Conservation (phyloP, 495 filamentous ascomycete genomes). For the Astrothelium macrocarpum region DNA sequence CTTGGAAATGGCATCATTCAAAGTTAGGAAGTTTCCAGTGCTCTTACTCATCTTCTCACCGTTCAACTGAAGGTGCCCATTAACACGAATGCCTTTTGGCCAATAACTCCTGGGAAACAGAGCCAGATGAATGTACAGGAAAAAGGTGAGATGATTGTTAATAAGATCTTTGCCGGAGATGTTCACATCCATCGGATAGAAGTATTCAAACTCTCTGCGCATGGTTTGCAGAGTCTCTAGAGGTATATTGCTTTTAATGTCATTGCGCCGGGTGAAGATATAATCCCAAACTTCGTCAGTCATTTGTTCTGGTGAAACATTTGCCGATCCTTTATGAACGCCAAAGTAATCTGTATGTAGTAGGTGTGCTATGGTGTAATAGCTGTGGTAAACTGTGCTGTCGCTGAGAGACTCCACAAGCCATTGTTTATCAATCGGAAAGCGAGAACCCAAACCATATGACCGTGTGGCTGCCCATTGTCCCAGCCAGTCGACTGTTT, state of each 20-base stretch:
- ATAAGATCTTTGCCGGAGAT: conserved; percentile 47
- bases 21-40: conserved; percentile 90
- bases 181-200: conserved; percentile 83
- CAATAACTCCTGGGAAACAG: conserved; percentile 80
- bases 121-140: conserved; percentile 88
- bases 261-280: conserved; percentile 62
- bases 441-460: conserved; percentile 85
- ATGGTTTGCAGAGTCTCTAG: conserved; percentile 63
- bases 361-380: conserved; percentile 88
- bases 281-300: conserved; percentile 96
- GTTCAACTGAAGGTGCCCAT: conserved; percentile 89
- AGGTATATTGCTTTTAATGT: conserved; percentile 56
- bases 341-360: conserved; percentile 79
- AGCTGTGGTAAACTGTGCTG: conserved; percentile 90
- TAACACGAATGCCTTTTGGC: conserved; percentile 72
- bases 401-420: conserved; percentile 89
- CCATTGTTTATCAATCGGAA: conserved; percentile 79
- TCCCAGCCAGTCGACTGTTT: conserved; percentile 79
- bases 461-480: conserved; percentile 92
- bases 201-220: conserved; percentile 90
- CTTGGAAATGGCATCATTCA: conserved; percentile 77
- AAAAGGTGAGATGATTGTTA: conserved; percentile 76
- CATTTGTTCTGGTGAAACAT: conserved; percentile 77
- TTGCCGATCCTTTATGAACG: conserved; percentile 52
- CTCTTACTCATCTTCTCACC: conserved; percentile 96